Evolutionary conservation across 148 eudicot genomes (phyloP), one percentile per base, ranked within the genome.

Genomic region (Spergularia marina): DNA sequence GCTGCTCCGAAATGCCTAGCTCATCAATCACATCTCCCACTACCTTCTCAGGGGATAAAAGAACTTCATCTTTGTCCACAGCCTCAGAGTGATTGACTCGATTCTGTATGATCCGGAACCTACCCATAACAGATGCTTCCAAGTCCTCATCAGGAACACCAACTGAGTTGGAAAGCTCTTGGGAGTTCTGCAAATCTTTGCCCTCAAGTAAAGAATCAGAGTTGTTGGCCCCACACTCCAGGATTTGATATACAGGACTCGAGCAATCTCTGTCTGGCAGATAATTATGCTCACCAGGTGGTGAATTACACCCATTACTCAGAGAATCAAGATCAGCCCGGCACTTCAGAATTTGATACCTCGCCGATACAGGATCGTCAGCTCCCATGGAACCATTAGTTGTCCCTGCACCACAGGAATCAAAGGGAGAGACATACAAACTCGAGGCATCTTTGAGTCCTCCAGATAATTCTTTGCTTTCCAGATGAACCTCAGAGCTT

Each of bases 101-200:
- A 44, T 44, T 34, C 72, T 86, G 86, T 58, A 90, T 70, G 84
- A 90, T 79, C 47, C 83, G 76, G 39, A 89, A 86, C 76, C 97
- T 86, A 59, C 87, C 78, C 87, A 91, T 79, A n/a, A 88, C 89
- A 14, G 94, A 86, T 76, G 90, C 77, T 72, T 87, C 90, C 15
- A 64, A 58, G 30, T 80, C 90, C 76, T 84, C 82, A 53, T 84
- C 82, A 53, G 41, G 68, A 73, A 65, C 76, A 66, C 81, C 83
- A 73, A 60, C 57, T 7, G 81, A 66, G 58, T 85, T 81, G 10
- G 83, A 57, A 51, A 68, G 14, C 74, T 70, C 12, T 74, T 80
- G 70, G 15, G 74, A 70, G 66, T 79, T 72, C 74, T 9, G 77
- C 3, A 54, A 75, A 39, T n/a, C 53, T 18, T 58, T 52, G 20